phyloP scores from a whole-genome alignment of 495 filamentous ascomycete species.

The Xeromyces bisporus region DNA sequence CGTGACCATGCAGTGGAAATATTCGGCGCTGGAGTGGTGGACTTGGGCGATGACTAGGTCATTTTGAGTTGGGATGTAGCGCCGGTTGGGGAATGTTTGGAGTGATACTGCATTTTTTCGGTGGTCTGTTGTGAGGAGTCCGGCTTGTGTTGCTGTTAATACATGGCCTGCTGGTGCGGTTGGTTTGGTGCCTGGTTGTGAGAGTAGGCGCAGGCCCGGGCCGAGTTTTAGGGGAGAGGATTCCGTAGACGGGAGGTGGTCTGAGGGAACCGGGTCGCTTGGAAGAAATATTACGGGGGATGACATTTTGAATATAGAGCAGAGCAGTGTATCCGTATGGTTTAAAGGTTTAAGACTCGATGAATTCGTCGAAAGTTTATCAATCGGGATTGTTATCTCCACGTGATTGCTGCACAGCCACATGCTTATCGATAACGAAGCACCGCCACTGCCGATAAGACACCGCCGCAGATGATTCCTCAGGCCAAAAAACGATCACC shows the following conservation, averaged over 20 bases:
- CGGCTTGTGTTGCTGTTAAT: slow-evolving; percentile 61
- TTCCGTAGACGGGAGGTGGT: slow-evolving; percentile 41
- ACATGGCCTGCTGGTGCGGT: slow-evolving; percentile 18
- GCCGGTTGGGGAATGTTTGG: slow-evolving; percentile 19
- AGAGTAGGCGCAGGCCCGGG: slow-evolving; percentile 50
- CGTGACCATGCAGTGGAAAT: slow-evolving; percentile 54
- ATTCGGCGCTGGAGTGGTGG: slow-evolving; percentile 54
- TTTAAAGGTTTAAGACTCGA: too few species aligned
- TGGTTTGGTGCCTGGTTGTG: slow-evolving; percentile 12
- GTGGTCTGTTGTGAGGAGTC: slow-evolving; percentile 54
- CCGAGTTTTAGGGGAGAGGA: slow-evolving; percentile 63
- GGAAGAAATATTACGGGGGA: slow-evolving; percentile 49
- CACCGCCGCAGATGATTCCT: neutral
- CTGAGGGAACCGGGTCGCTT: slow-evolving; percentile 52
- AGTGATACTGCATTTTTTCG: slow-evolving; percentile 45
- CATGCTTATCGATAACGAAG: slow-evolving; percentile 26
- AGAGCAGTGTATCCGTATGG: too few species aligned
- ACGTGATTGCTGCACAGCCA: slow-evolving; percentile 12
- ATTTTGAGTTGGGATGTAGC: slow-evolving; percentile 62
- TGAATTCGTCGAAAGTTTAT: too few species aligned
- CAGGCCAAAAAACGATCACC: too few species aligned
- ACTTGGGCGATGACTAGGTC: slow-evolving; percentile 80
- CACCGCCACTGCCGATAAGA: too few species aligned
- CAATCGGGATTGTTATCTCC: too few species aligned
- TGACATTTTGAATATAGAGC: slow-evolving; percentile 15